Evolutionary conservation across 164 flowering plant genomes (phyloP).

Genomic region (Magnolia officinalis): DNA sequence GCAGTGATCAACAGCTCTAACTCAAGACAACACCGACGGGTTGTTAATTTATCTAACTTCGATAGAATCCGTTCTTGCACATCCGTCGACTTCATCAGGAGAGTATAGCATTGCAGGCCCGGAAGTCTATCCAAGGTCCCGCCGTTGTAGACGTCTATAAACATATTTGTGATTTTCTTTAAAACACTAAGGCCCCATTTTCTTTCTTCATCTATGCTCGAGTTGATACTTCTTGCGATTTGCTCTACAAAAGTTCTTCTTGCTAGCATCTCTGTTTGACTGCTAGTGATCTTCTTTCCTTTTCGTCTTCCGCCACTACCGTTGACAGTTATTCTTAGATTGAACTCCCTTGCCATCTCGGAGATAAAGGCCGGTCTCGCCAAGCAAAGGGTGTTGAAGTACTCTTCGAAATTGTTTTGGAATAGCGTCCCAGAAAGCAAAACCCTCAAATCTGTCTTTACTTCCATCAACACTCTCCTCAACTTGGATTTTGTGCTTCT

Average conservation of each 20-base stretch:
- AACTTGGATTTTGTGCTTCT: constrained; percentile 83
- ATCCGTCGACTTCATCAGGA: constrained; percentile 70
- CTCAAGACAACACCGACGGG: constrained; percentile 55
- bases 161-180: constrained; percentile 56
- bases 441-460: constrained; percentile 62
- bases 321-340: constrained; percentile 25
- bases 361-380: constrained; percentile 76
- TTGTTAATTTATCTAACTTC: constrained; percentile 35
- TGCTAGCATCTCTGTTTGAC: constrained; percentile 54
- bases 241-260: constrained; percentile 68
- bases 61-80: constrained; percentile 51
- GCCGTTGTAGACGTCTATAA: constrained; percentile 81
- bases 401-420: constrained; percentile 90
- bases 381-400: constrained; percentile 83
- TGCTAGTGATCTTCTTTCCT: constrained; percentile 20
- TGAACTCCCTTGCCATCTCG: constrained; percentile 63
- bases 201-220: constrained; percentile 43
- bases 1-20: constrained; percentile 73
- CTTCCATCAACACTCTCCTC: constrained; percentile 81
- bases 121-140: constrained; percentile 59
- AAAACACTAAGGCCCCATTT: constrained; percentile 53
- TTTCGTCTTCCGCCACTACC: constrained; percentile 32
- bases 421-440: constrained; percentile 90
- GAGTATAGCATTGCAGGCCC: constrained; percentile 73
- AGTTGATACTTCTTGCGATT: constrained; percentile 57